A percentile compares a stretch with the other conserved stretches of the same genome.
Conservation (phyloP, 768 basidiomycete species). For the Flagelloscypha sp. region DNA sequence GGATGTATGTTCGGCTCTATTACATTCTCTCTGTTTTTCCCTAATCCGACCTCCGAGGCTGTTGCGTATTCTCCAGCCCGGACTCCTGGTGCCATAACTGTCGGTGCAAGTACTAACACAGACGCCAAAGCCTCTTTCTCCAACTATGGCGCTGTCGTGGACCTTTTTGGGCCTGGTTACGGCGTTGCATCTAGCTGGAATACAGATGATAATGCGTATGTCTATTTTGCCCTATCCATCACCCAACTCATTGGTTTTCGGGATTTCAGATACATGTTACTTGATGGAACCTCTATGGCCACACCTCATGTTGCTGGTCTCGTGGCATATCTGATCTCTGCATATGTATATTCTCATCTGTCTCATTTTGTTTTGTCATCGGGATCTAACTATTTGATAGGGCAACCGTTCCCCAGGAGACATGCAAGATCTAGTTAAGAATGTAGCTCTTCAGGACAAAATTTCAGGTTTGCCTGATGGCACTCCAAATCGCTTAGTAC, state of each 20-base stretch:
- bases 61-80: conserved; percentile 26
- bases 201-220: conserved; percentile 16
- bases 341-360: too few species aligned
- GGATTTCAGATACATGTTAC: conserved; percentile 18
- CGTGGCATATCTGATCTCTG: conserved; percentile 30
- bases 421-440: too few species aligned
- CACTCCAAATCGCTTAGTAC: too few species aligned
- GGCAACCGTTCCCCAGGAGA: too few species aligned
- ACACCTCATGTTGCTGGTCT: conserved; percentile 34
- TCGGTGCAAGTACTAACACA: conserved; percentile 30
- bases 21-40: too few species aligned
- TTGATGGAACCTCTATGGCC: conserved; percentile 24
- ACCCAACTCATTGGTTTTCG: too few species aligned
- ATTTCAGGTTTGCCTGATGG: too few species aligned
- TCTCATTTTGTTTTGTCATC: too few species aligned
- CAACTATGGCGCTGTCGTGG: conserved; percentile 33
- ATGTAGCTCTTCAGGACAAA: too few species aligned
- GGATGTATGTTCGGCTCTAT: too few species aligned
- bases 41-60: conserved; percentile 27
- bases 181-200: conserved; percentile 25
- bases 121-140: conserved; percentile 28
- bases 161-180: conserved; percentile 33
- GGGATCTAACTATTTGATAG: too few species aligned
- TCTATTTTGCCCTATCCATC: too few species aligned
- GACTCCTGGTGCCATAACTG: conserved; percentile 26